These are phyloP conservation scores for Xerocomus potaroensis DNA, from an alignment of 768 basidiomycete genomes.

Conservation along the genomic window DNA sequence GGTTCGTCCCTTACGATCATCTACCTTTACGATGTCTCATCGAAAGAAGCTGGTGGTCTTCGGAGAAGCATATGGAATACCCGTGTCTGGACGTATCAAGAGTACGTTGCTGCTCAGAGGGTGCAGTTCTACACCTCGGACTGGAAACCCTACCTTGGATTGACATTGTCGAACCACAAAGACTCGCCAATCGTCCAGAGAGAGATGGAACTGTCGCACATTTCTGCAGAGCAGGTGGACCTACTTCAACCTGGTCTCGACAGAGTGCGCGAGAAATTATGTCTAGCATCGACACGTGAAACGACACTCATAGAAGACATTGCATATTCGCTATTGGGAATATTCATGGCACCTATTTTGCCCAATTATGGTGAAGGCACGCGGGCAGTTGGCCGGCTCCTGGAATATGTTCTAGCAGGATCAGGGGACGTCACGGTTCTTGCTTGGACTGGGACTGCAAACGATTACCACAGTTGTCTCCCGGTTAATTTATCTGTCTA, in stretches of 20 bases:
- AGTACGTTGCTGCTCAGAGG: slow-evolving; percentile 5
- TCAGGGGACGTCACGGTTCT: slow-evolving; percentile 10
- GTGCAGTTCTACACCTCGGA: slow-evolving; percentile 12
- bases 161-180: neutral
- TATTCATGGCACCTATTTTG: slow-evolving; percentile 8
- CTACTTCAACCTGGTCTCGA: slow-evolving; percentile 7
- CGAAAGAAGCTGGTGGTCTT: neutral
- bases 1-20: slow-evolving; percentile 7
- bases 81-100: slow-evolving; percentile 1
- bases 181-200: neutral
- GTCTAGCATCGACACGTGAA: slow-evolving; percentile 7
- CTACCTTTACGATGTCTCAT: slow-evolving; percentile 8
- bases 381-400: slow-evolving; percentile 8
- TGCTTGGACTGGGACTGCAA: slow-evolving; percentile 12
- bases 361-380: slow-evolving; percentile 13
- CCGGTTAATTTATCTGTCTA: slow-evolving; percentile 1
- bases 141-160: slow-evolving; percentile 7
- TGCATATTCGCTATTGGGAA: slow-evolving; percentile 13
- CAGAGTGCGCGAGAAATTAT: slow-evolving; percentile 16
- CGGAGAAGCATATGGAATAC: slow-evolving; percentile 10
- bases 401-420: slow-evolving; percentile 12
- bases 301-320: slow-evolving; percentile 8
- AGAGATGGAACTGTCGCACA: neutral
- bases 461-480: slow-evolving; percentile 4
- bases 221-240: neutral